phyloP scores from a whole-genome alignment of 345 rosid genomes.

The Citrus glauca region DNA sequence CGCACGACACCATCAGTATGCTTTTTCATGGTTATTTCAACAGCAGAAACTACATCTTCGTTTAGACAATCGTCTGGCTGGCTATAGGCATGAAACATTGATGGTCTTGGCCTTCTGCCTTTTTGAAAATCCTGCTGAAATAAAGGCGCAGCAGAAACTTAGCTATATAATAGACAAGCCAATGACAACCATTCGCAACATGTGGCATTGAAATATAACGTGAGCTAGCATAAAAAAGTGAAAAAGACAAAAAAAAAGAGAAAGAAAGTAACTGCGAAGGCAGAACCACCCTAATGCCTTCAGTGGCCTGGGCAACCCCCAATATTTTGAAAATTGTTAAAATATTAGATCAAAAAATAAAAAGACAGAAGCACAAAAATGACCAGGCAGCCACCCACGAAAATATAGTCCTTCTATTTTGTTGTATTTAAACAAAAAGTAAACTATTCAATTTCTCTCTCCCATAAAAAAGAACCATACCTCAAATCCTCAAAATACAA shows the following conservation, averaged over 20 bases:
- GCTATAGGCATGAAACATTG: constrained; percentile 60
- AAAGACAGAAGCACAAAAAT: too few species aligned
- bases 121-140: constrained; percentile 70
- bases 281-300: too few species aligned
- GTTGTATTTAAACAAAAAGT: too few species aligned
- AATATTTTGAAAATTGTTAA: too few species aligned
- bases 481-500: too few species aligned
- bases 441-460: too few species aligned
- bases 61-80: constrained; percentile 83
- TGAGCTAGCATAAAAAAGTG: background rate
- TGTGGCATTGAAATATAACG: background rate
- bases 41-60: constrained; percentile 53
- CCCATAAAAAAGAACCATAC: too few species aligned
- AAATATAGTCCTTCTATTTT: too few species aligned
- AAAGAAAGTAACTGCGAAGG: too few species aligned
- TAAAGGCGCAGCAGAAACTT: background rate
- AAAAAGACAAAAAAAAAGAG: background rate
- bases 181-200: background rate
- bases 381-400: background rate
- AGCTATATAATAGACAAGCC: background rate
- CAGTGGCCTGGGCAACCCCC: too few species aligned
- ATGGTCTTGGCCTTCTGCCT: constrained; percentile 65
- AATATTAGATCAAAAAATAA: too few species aligned
- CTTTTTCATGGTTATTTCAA: constrained; percentile 81
- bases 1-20: constrained; percentile 78